Conservation (phyloP, 2,329 filamentous ascomycete species). For the Alternaria tenuissima region DNA sequence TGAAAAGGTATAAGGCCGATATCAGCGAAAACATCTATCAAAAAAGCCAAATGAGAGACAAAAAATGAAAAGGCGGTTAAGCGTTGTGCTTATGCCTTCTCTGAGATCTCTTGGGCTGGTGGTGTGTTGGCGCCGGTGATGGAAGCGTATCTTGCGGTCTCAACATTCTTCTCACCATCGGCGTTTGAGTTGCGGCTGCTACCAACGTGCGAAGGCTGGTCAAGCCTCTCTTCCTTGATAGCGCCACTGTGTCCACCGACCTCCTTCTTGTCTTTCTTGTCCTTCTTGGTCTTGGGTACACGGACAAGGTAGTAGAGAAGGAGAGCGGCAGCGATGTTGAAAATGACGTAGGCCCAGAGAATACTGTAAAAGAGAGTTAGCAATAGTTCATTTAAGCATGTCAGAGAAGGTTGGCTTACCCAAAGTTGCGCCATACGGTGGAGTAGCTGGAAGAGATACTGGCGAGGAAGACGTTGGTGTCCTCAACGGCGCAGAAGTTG, state of each 20-base stretch:
- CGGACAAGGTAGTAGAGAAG: slow-evolving; percentile 63
- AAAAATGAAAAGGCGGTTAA: background rate
- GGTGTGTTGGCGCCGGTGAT: slow-evolving; percentile 22
- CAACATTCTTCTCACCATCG: slow-evolving; percentile 18
- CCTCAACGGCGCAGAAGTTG: slow-evolving; percentile 50
- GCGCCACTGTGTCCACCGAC: slow-evolving; percentile 10
- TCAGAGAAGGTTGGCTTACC: slow-evolving; percentile 31
- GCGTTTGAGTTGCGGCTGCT: slow-evolving; percentile 16
- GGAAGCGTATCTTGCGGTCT: slow-evolving; percentile 18
- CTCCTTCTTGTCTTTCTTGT: slow-evolving; percentile 32
- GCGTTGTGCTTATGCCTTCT: slow-evolving; percentile 20
- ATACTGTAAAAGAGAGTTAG: slow-evolving; percentile 36
- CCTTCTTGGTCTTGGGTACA: slow-evolving; percentile 61
- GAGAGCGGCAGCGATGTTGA: slow-evolving; percentile 60
- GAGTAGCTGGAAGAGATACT: slow-evolving; percentile 54
- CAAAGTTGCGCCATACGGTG: slow-evolving; percentile 63
- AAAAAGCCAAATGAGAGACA: background rate
- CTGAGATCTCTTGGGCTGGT: slow-evolving; percentile 15
- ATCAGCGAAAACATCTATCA: background rate
- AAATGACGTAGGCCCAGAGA: slow-evolving; percentile 61
- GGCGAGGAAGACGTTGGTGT: slow-evolving; percentile 55
- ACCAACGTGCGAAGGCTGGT: slow-evolving; percentile 17
- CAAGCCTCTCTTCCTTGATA: slow-evolving; percentile 10
- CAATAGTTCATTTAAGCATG: background rate
- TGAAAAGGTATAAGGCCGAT: background rate